Percentiles rank a stretch among this genome's conserved stretches.
These are phyloP conservation scores for Globisporangium middletonii DNA, from an alignment of 352 stramenopile genomes.

Conservation along the genomic window DNA sequence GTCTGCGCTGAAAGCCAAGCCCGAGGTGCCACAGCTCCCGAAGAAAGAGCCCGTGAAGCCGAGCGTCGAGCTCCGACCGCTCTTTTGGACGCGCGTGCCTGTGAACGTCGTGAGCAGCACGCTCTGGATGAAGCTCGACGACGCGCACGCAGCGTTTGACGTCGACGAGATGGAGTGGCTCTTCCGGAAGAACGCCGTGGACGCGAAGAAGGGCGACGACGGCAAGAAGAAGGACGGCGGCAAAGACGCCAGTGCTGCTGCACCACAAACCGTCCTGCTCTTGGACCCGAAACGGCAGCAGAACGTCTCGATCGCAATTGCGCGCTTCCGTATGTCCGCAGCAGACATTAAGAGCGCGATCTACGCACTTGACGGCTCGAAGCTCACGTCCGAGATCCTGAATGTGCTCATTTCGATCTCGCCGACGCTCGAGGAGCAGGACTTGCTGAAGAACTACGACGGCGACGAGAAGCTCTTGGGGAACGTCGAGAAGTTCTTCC, in stretches of 20 bases:
- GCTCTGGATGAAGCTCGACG: conserved; percentile 81
- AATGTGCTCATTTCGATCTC: conserved; percentile 87
- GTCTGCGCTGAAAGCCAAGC: conserved; percentile 31
- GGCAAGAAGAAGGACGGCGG: conserved; percentile 62
- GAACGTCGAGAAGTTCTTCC: conserved; percentile 86
- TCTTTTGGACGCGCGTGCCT: conserved; percentile 87
- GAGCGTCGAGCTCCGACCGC: conserved; percentile 76
- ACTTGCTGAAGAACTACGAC: conserved; percentile 89
- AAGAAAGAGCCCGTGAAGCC: conserved; percentile 87
- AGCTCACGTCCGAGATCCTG: conserved; percentile 76
- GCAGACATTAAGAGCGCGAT: conserved; percentile 84
- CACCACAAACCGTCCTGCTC: conserved; percentile 74
- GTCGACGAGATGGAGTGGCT: conserved; percentile 86
- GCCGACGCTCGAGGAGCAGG: conserved; percentile 86
- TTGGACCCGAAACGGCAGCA: conserved; percentile 96
- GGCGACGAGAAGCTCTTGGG: conserved; percentile 81
- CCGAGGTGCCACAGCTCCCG: conserved; percentile 61
- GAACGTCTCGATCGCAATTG: conserved; percentile 97
- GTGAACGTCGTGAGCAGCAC: conserved; percentile 85
- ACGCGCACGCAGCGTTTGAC: conserved; percentile 60
- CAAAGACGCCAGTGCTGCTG: conserved; percentile 25
- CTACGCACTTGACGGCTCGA: conserved; percentile 66
- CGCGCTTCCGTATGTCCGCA: conserved; percentile 91
- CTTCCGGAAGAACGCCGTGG: conserved; percentile 78
- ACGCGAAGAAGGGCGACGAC: conserved; percentile 58